These are phyloP conservation scores for Lepiota subincarnata DNA, from an alignment of 768 basidiomycete species.

Conservation along the genomic window DNA sequence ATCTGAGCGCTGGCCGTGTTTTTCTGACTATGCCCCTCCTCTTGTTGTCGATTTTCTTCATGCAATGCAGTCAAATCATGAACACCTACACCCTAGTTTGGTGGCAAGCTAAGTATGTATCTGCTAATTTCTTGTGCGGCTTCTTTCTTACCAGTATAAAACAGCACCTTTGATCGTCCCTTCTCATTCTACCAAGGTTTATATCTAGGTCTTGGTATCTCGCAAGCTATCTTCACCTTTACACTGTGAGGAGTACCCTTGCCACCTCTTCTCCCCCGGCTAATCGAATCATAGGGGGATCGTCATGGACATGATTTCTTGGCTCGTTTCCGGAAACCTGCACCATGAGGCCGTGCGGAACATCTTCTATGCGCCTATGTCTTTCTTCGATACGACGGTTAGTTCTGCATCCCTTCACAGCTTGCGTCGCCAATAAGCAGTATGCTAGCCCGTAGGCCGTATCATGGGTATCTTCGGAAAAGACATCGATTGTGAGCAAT, in stretches of 20 bases:
- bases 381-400: constrained; percentile 72
- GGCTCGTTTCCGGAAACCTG: constrained; percentile 57
- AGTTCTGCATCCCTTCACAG: background rate
- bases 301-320: constrained; percentile 52
- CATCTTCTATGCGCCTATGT: constrained; percentile 69
- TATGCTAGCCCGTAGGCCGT: constrained; percentile 51
- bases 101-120: constrained; percentile 60
- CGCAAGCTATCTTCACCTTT: constrained; percentile 54
- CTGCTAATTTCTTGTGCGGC: background rate
- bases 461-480: constrained; percentile 62
- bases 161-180: constrained; percentile 41
- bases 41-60: constrained; percentile 43
- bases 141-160: background rate
- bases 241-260: constrained; percentile 35
- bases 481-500: constrained; percentile 53
- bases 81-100: constrained; percentile 68
- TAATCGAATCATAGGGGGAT: constrained; percentile 35
- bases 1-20: constrained; percentile 53
- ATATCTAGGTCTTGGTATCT: constrained; percentile 59
- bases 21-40: constrained; percentile 47
- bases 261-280: background rate
- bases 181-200: constrained; percentile 62
- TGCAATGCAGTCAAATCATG: constrained; percentile 59
- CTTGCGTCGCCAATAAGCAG: background rate
- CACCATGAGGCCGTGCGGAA: constrained; percentile 53